These are phyloP conservation scores for Ceratobasidium sp. DNA, from an alignment of 1,284 basidiomycete species.

Conservation along the genomic window DNA sequence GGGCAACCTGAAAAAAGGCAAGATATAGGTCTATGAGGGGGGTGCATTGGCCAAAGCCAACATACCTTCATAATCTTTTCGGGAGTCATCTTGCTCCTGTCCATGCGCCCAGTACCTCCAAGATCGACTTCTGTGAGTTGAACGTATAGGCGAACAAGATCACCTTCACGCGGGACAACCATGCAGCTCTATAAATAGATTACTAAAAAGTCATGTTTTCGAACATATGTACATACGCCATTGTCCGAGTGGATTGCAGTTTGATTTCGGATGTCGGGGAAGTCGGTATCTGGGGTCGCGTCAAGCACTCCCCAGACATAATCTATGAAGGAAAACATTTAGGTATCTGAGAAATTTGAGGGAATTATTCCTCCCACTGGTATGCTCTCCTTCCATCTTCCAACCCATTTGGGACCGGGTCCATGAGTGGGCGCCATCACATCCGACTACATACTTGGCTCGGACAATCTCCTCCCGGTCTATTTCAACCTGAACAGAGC, in stretches of 20 bases:
- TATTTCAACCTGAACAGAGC: conserved; percentile 44
- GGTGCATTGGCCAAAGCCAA: conserved; percentile 31
- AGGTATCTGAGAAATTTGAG: not conserved
- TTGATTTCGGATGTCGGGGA: conserved; percentile 81
- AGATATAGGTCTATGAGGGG: not conserved
- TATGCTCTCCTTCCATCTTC: conserved; percentile 78
- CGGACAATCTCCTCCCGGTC: conserved; percentile 56
- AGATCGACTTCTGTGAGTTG: conserved; percentile 66
- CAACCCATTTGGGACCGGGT: conserved; percentile 73
- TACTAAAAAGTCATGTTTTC: conserved; percentile 46
- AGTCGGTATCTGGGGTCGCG: conserved; percentile 71
- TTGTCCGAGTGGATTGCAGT: conserved; percentile 71
- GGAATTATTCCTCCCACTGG: conserved; percentile 52
- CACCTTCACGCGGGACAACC: conserved; percentile 70
- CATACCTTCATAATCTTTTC: conserved; percentile 66
- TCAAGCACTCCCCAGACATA: conserved; percentile 84
- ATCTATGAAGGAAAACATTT: conserved; percentile 50
- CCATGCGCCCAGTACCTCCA: conserved; percentile 65
- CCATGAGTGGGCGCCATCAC: conserved; percentile 85
- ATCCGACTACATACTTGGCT: conserved; percentile 68
- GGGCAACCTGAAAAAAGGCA: conserved; percentile 58
- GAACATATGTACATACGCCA: conserved; percentile 50
- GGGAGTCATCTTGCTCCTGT: conserved; percentile 66
- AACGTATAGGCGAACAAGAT: conserved; percentile 66
- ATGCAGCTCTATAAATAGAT: conserved; percentile 54